Evolutionary conservation across 805 yeast species (phyloP).

Genomic region (Kazachstania taianensis): DNA sequence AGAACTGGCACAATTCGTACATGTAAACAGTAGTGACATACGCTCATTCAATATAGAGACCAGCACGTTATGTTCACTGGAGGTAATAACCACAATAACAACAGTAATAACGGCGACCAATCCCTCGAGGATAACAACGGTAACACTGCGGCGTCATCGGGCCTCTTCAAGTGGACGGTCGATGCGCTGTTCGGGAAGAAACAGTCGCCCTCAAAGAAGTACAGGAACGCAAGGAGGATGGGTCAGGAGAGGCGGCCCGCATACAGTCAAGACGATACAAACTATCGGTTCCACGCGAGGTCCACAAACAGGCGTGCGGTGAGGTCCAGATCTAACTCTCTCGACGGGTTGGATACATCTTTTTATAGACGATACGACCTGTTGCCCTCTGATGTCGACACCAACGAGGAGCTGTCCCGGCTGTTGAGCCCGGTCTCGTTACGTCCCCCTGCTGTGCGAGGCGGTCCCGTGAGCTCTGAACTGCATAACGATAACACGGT

Average conservation of each 20-base stretch:
- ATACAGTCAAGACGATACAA: constrained; percentile 23
- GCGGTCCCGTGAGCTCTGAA: too few species aligned
- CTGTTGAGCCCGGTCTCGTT: constrained; percentile 12
- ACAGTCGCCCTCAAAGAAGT: constrained; percentile 24
- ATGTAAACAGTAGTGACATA: too few species aligned
- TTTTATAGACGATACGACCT: constrained; percentile 22
- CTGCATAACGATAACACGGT: background rate
- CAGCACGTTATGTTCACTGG: too few species aligned
- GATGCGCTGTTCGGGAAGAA: constrained; percentile 26
- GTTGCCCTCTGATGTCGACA: constrained; percentile 7
- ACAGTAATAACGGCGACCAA: background rate
- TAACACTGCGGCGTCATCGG: constrained; percentile 2
- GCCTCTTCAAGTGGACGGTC: constrained; percentile 21
- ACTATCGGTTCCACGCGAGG: constrained; percentile 8
- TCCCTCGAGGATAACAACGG: background rate
- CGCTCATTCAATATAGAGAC: too few species aligned
- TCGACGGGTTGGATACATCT: constrained; percentile 16
- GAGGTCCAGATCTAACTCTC: constrained; percentile 21
- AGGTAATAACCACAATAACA: background rate
- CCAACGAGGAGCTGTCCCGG: background rate
- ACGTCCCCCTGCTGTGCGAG: too few species aligned
- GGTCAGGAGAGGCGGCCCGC: background rate
- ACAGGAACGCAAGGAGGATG: constrained; percentile 2
- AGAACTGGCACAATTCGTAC: too few species aligned
- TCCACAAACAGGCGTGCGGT: constrained; percentile 1